Base-by-base conservation (phyloP, 2,329 filamentous ascomycete genomes). In the Trichoderma pleuroti region DNA sequence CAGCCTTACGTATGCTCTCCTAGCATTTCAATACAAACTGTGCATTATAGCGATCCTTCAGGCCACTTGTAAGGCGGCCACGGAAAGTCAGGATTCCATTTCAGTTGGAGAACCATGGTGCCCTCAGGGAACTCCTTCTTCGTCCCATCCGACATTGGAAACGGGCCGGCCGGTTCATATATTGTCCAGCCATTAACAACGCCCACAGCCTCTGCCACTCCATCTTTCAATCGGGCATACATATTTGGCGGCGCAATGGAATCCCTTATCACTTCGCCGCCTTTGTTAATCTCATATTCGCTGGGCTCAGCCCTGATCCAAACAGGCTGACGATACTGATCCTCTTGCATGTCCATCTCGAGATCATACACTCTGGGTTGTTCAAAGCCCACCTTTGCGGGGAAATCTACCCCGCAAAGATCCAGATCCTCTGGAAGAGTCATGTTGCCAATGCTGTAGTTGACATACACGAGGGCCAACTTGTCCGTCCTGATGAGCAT, bases 361-460 rank as follows among this genome's bases (percentile, higher is more conserved):
- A 56, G 59, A 32, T 70, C 56, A 12, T 28, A 56, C n/a, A 74
- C 63, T 9, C 69, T 42, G 6, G 65, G 39, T 62, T 76, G 73
- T 26, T 70, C 66, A 62, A 68, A 77, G 30, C 68, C 49, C 24
- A 69, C 66, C 6, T 26, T 26, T 1, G 68, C 70, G 7, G 75
- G 75, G 14, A 65, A 54, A 1, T 74, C 71, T 2, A 76, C 74
- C 6, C 73, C 75, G 30, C 72, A 73, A 30, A 72, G 72, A 21
- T n/a, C 54, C 1, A 77, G 59, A 56, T 77, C 73, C 49, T 76
- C 74, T 7, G 61, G 42, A 18, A 77, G 71, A 46, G 56, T 49
- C 59, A 70, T 72, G 70, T 77, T 76, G 32, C 60, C 73, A 39
- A 75, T 74, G 26, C 74, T 70, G 71, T 76, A 77, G 71, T 76